Evolutionary conservation across 2,329 filamentous ascomycete genomes (phyloP).

Genomic region (Dichotomopilus funicola): DNA sequence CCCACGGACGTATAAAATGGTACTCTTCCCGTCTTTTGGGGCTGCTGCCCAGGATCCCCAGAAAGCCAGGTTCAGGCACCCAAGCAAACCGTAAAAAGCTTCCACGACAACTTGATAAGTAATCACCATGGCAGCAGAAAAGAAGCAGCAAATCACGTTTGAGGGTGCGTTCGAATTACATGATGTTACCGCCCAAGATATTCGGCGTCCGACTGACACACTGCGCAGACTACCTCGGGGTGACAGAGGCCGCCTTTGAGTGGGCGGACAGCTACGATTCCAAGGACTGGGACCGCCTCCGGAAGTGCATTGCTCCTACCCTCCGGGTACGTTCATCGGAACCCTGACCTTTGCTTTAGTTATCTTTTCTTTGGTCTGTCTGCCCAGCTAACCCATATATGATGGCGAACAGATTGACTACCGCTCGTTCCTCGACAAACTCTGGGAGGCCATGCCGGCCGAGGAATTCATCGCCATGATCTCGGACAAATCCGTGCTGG

Average conservation of each 20-base stretch:
- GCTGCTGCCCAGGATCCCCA: too few species aligned
- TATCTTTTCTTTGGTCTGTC: neutral
- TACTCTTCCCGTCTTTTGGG: too few species aligned
- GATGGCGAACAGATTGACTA: slow-evolving; percentile 58
- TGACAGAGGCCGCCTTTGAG: slow-evolving; percentile 46
- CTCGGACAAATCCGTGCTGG: slow-evolving; percentile 49
- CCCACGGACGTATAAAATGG: too few species aligned
- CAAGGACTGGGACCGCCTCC: slow-evolving; percentile 57
- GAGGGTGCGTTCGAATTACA: slow-evolving; percentile 18
- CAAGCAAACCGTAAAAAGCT: too few species aligned
- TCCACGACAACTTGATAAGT: too few species aligned
- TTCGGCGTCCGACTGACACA: slow-evolving; percentile 39
- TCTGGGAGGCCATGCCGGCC: slow-evolving; percentile 56
- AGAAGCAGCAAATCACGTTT: slow-evolving; percentile 24
- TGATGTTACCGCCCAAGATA: neutral
- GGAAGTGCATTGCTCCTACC: slow-evolving; percentile 56
- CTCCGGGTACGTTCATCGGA: slow-evolving; percentile 34
- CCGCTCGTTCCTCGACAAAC: slow-evolving; percentile 53
- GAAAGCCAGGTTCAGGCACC: too few species aligned
- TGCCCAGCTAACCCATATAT: neutral
- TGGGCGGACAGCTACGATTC: slow-evolving; percentile 62
- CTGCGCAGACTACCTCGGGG: slow-evolving; percentile 42
- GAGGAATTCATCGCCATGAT: slow-evolving; percentile 57
- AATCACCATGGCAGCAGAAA: slow-evolving; percentile 19
- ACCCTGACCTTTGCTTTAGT: neutral